Evolutionary conservation across 1,139 yeast species (phyloP).

Genomic region (Debaryomyces sp.): DNA sequence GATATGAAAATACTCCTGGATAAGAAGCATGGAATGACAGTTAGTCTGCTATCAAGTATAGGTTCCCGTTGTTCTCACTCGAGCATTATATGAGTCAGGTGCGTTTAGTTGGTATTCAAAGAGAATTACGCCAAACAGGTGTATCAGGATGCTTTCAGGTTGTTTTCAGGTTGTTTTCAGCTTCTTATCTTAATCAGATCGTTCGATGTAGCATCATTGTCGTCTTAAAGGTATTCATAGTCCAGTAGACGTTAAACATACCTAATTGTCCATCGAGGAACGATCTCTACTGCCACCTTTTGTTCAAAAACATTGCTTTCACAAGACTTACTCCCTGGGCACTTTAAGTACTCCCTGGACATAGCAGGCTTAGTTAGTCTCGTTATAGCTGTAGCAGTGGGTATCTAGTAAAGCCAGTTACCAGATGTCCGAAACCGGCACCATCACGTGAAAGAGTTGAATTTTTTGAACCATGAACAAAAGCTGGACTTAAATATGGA

Average conservation of each 20-base stretch:
- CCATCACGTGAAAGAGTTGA: constrained; percentile 6
- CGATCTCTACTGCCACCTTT: not conserved
- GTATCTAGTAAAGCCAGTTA: not conserved
- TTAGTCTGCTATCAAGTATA: not conserved
- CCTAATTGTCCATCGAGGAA: not conserved
- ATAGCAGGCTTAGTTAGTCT: not conserved
- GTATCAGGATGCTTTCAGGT: not conserved
- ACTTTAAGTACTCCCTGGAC: not conserved
- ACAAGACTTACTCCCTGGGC: not conserved
- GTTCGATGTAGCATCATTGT: no score
- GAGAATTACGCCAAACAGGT: not conserved
- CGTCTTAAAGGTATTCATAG: no score
- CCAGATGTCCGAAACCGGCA: constrained; percentile 9
- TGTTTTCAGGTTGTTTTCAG: not conserved
- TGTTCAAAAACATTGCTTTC: not conserved
- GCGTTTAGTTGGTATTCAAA: not conserved
- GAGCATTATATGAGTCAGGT: not conserved
- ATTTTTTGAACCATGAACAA: not conserved
- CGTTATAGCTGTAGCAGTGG: not conserved
- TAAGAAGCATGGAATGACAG: not conserved
- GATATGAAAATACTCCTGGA: not conserved
- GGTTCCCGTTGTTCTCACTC: not conserved
- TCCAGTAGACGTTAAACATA: no score
- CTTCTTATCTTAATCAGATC: no score
- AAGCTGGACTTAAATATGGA: not conserved